These are phyloP conservation scores for Urochloa ruziziensis DNA, from an alignment of 176 grass and related monocot species.

Conservation along the genomic window DNA sequence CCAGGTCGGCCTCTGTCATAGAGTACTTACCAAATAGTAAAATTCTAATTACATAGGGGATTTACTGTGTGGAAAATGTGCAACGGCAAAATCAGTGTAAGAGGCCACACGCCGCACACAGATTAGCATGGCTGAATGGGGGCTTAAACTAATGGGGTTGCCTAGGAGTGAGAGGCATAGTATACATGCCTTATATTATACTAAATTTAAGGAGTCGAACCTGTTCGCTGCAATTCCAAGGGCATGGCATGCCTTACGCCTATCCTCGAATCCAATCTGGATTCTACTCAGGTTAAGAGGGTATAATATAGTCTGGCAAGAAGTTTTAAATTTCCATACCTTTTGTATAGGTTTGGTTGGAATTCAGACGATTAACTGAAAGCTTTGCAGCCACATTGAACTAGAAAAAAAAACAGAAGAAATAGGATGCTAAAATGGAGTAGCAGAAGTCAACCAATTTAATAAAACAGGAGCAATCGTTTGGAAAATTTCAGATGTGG, in stretches of 20 bases:
- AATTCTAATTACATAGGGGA: background rate
- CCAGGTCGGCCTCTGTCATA: conserved; percentile 11
- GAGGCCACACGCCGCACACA: background rate
- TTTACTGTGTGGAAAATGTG: background rate
- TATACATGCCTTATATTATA: background rate
- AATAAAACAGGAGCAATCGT: background rate
- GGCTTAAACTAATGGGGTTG: conserved; percentile 18
- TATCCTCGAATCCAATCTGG: conserved; percentile 1
- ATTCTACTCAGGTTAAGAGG: background rate
- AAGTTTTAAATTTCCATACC: background rate
- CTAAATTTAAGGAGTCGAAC: conserved; percentile 14
- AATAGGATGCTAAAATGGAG: background rate
- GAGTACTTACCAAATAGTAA: conserved; percentile 6
- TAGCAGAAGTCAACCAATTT: background rate
- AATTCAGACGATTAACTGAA: background rate
- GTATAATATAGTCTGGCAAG: background rate
- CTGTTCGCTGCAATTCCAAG: conserved; percentile 11
- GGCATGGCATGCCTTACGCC: background rate
- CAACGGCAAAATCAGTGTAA: background rate
- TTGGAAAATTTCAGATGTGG: background rate
- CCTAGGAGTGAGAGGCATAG: background rate
- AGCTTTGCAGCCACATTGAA: background rate
- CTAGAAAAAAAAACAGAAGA: background rate
- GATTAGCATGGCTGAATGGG: background rate
- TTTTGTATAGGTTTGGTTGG: background rate